Evolutionary conservation across 345 rosid genomes (phyloP), one percentile per base, ranked within the genome.

Genomic region (Linum lewisii): DNA sequence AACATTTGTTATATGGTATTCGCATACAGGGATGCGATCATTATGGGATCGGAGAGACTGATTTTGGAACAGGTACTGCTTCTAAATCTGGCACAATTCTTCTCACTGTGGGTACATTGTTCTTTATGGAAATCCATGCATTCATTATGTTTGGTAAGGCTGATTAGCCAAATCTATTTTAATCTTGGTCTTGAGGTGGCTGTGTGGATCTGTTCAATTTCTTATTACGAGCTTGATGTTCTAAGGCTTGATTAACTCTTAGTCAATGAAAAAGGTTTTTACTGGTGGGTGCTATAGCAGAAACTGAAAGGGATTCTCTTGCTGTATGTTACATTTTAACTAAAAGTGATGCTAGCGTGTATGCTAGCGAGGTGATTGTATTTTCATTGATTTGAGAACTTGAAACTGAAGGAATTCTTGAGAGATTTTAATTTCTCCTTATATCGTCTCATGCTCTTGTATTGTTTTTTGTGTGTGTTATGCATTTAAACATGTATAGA

Each of bases 11-110:
- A 42, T 42, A 4, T 42, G 18, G 15, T 42, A 42, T 34, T 32
- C 76, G 72, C 34, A 8, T 8, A 0, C 85, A 90, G 99, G 95
- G 96, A 74, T 94, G 90, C 74, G 77, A 84, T 76, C 81, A 78
- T 56, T 87, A 80, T 56, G 74, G 72, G 63, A 70, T 67, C 14
- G 75, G 75, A 49, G 90, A 87, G 72, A 74, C 57, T 37, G 76
- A 76, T 68, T 79, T 77, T 69, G 83, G 85, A 61, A 63, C 82
- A 66, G 95, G 99, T 90, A 87, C 64, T 66, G 45, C 63, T 51
- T 24, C 60, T 63, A 49, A 24, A n/a, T 22, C 14, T 42, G 1
- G 29, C 21, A 8, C 38, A 42, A 42, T 42, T 1, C 15, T 4
- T 16, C 18, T 42, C 2, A 4, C 47, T 42, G 47, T 42, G 2